Base-by-base conservation (phyloP, 2,329 filamentous ascomycete genomes). In the Purpureocillium lavendulum region DNA sequence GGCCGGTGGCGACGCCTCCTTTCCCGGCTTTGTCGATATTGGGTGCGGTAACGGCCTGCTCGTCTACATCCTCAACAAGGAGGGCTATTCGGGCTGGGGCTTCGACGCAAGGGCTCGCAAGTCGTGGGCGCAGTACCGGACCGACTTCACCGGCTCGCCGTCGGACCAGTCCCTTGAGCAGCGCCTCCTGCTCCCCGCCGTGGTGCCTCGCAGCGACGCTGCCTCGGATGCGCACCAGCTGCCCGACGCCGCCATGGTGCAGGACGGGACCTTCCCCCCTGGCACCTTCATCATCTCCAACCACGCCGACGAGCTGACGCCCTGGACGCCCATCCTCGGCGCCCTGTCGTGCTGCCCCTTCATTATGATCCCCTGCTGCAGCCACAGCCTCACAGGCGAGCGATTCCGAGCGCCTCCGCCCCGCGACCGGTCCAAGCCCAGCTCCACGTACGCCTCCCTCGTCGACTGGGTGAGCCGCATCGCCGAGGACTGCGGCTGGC, bases 261-360 rank as follows among this genome's bases (percentile, higher is more conserved):
- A 78, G 51, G 59, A 69, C 45, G 92, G 90, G 29, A 54, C 70
- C 9, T 95, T 97, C 53, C 70, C 77, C 0, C 57, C 61, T 13
- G 78, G 79, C 21, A 94, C 87, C 0, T 98, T 98, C 60, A 87
- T 98, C 52, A 84, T 98, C 46, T 94, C 88, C 36, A 98, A 98
- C 56, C 92, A 98, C 59, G 90, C 90, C 10, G 92, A 98, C 57
- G 89, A 98, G 63, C 73, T 98, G 12, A 98, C 92, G 0, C 79
- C 87, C 1, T 98, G 92, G 92, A 97, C 92, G 0, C 92, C 92
- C 0, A 73, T 97, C 14, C 75, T 98, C 31, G 89, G 87, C 1
- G 76, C 78, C 7, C 66, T 87, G 2, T 88, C 83, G 0, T 65
- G 75, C 2, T 84, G 83, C 10, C 84, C 88, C 0, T 98, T 96